Evolutionary conservation across 139 green algal genomes (phyloP), one percentile per base, ranked within the genome.

Genomic region (Parachlorella kessleri): DNA sequence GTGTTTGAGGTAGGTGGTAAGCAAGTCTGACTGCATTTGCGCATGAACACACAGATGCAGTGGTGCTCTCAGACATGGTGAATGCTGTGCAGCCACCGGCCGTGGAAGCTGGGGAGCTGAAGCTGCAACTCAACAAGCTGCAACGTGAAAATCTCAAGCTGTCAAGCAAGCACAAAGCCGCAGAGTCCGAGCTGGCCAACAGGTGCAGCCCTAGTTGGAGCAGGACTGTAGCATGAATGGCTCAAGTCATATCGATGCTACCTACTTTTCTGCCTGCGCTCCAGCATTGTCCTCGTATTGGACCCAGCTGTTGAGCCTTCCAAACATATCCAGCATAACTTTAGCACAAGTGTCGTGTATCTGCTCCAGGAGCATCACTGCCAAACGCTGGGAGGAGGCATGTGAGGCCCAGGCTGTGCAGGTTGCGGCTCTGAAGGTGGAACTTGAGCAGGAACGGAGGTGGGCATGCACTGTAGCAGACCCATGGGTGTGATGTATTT

Each of bases 361-460:
- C n/a, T n/a, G n/a, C n/a, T n/a, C n/a, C n/a, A n/a, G n/a, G n/a
- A n/a, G n/a, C n/a, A n/a, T n/a, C n/a, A n/a, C n/a, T n/a, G 67
- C 67, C 30, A 36, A 48, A 48, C 65, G 66, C 8, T 81, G 76
- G 76, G 65, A 70, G 35, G 36, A 38, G 26, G 76, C 48, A 37
- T 42, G 36, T 53, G 76, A 81, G 35, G 63, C 48, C 41, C 66
- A 75, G 33, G 67, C 68, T 21, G 66, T 36, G 28, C 38, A 68
- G 48, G 55, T 81, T 59, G 66, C 65, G 4, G 41, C 79, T 35
- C 53, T 81, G 66, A 42, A 70, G 26, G 76, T 78, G 63, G 40
- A 70, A 30, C 28, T 78, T 37, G 66, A 74, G 14, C 36, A 21
- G 14, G 76, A 77, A 48, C 53, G 28, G 14, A 72, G 67, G 76